Evolutionary conservation across 1,284 basidiomycete species (phyloP).

Genomic region (Farysia itapuensis): DNA sequence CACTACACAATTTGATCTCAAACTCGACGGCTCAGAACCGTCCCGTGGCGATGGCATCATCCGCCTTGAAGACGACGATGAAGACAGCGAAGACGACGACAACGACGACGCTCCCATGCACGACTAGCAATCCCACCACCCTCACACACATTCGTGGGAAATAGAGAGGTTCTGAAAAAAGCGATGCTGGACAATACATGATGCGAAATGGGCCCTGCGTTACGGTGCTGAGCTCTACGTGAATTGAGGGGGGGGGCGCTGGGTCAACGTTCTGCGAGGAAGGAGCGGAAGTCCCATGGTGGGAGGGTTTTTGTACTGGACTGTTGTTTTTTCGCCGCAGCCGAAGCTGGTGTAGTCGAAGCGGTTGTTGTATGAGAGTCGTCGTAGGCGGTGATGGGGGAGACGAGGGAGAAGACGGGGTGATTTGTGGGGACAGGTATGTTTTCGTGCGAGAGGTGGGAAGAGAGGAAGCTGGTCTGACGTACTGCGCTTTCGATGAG

Average conservation of each 20-base stretch:
- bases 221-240: no score
- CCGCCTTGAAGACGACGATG: slow-evolving; percentile 28
- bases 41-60: slow-evolving; percentile 36
- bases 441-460: slow-evolving; percentile 26
- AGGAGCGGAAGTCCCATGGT: slow-evolving; percentile 22
- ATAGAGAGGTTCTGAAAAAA: no score
- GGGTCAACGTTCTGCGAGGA: slow-evolving; percentile 24
- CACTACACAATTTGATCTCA: slow-evolving; percentile 5
- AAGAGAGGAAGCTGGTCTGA: slow-evolving; percentile 46
- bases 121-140: no score
- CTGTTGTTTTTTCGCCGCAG: slow-evolving; percentile 15
- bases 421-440: slow-evolving; percentile 25
- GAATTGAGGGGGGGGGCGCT: no score
- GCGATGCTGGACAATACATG: no score
- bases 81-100: slow-evolving; percentile 33
- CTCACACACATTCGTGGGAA: no score
- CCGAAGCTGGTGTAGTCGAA: neutral
- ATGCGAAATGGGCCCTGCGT: no score
- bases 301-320: slow-evolving; percentile 14
- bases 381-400: slow-evolving; percentile 1
- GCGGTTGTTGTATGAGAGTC: no score
- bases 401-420: slow-evolving; percentile 20
- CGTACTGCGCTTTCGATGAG: slow-evolving; percentile 51
- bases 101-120: no score
- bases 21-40: slow-evolving; percentile 27